phyloP scores from a whole-genome alignment of 768 basidiomycete genomes.

The Podaxis sp. region DNA sequence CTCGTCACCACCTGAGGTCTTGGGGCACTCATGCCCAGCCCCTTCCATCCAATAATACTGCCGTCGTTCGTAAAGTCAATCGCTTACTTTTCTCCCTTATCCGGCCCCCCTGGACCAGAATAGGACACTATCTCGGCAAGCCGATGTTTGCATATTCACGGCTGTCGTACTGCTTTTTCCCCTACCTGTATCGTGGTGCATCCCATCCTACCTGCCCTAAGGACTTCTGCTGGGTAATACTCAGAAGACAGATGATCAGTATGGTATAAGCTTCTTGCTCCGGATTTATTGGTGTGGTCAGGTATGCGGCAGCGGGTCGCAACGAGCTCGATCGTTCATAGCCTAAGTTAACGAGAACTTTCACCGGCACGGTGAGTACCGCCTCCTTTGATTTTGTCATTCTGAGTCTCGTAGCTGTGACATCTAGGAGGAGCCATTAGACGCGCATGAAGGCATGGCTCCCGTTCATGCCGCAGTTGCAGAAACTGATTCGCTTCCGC shows the following conservation, averaged over 20 bases:
- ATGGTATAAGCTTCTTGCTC: slow-evolving; percentile 16
- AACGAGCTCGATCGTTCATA: neutral
- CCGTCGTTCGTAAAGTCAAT: too few relatives aligned
- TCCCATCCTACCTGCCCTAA: slow-evolving; percentile 8
- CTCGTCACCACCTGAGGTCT: too few relatives aligned
- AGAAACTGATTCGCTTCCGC: neutral
- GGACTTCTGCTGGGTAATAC: neutral
- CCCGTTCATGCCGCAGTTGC: neutral
- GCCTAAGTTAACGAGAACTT: neutral
- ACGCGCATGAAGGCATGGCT: neutral
- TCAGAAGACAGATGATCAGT: neutral
- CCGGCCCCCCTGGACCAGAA: too few relatives aligned
- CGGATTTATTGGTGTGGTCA: slow-evolving; percentile 20
- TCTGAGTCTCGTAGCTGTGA: neutral
- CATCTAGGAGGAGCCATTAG: neutral
- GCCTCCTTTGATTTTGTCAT: neutral
- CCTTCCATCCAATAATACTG: too few relatives aligned
- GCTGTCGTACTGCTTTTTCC: neutral
- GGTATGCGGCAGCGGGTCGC: slow-evolving; percentile 17
- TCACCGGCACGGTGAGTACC: neutral
- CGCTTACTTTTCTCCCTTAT: too few relatives aligned
- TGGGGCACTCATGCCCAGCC: too few relatives aligned
- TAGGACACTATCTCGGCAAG: neutral
- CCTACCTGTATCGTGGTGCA: slow-evolving; percentile 11
- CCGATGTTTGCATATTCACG: neutral